Conservation (phyloP, 208 protist genomes). For the Novymonas esmeraldas region DNA sequence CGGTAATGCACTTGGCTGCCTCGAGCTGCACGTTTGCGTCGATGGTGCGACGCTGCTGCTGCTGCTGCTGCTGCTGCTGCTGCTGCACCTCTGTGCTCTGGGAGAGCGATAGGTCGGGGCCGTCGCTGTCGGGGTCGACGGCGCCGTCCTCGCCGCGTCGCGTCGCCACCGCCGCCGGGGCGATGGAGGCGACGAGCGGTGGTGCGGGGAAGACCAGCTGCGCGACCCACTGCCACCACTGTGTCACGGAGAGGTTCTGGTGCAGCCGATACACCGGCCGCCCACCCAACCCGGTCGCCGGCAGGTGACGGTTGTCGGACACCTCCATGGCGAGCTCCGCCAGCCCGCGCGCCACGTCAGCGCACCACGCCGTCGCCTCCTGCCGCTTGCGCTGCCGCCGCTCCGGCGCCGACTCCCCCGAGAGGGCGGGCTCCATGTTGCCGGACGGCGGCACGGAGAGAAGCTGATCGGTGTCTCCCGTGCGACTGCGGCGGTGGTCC, state of each 20-base stretch:
- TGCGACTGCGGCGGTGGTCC: constrained; percentile 19
- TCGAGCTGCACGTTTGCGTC: constrained; percentile 6
- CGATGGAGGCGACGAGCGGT: background rate
- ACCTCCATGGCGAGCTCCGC: constrained; percentile 69
- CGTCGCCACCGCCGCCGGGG: constrained; percentile 5
- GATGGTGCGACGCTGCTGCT: background rate
- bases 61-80: constrained; percentile 7
- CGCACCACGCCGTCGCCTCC: constrained; percentile 38
- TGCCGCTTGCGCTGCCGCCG: constrained; percentile 6
- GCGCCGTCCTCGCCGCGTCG: constrained; percentile 12
- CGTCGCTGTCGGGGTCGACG: constrained; percentile 1
- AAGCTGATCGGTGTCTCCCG: constrained; percentile 8
- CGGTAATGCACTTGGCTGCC: constrained; percentile 10
- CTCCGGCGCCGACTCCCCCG: background rate
- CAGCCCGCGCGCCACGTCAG: constrained; percentile 46
- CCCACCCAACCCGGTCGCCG: constrained; percentile 30
- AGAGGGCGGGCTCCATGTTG: background rate
- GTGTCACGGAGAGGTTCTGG: constrained; percentile 68
- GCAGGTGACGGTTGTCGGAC: constrained; percentile 73
- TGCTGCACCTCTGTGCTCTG: background rate
- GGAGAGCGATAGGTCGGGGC: background rate
- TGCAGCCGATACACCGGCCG: constrained; percentile 52
- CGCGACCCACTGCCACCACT: constrained; percentile 69
- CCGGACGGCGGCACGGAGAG: background rate
- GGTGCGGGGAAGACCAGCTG: constrained; percentile 45